These are phyloP conservation scores for Hortaea sp. DNA, from an alignment of 2,329 filamentous ascomycete genomes.

Conservation along the genomic window DNA sequence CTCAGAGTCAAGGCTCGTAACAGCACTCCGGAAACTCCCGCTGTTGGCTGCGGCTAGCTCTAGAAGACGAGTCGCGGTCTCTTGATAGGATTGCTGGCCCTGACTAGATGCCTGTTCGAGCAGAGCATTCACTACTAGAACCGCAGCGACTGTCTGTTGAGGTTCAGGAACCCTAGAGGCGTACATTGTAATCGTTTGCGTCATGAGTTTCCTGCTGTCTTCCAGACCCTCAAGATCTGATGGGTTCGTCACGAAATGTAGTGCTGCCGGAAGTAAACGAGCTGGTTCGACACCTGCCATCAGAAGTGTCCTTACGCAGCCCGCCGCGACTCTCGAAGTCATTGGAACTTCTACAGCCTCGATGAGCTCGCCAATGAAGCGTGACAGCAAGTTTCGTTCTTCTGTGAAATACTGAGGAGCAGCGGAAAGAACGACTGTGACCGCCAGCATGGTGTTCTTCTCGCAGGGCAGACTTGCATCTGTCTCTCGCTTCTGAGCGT, in stretches of 20 bases:
- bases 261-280: slow-evolving; percentile 53
- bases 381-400: slow-evolving; percentile 62
- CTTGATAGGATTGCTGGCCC: slow-evolving; percentile 42
- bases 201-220: slow-evolving; percentile 58
- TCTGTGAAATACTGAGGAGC: slow-evolving; percentile 52
- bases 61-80: slow-evolving; percentile 66
- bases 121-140: slow-evolving; percentile 67
- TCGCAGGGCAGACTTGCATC: slow-evolving; percentile 76
- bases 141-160: slow-evolving; percentile 50
- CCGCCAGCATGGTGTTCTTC: slow-evolving; percentile 82
- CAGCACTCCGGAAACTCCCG: slow-evolving; percentile 60
- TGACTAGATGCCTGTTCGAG: slow-evolving; percentile 62
- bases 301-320: slow-evolving; percentile 78
- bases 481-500: slow-evolving; percentile 64
- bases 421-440: slow-evolving; percentile 80
- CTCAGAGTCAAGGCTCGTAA: slow-evolving; percentile 58
- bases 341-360: slow-evolving; percentile 75
- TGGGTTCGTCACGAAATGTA: slow-evolving; percentile 60
- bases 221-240: slow-evolving; percentile 67
- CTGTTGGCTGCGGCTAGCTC: slow-evolving; percentile 73
- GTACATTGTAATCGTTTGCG: slow-evolving; percentile 67
- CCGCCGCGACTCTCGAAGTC: slow-evolving; percentile 81
- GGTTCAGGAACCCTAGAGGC: slow-evolving; percentile 37
- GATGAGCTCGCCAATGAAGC: slow-evolving; percentile 69
- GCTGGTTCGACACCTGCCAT: slow-evolving; percentile 65